Conservation (phyloP, 768 basidiomycete genomes). For the Udeniomyces megalosporus region DNA sequence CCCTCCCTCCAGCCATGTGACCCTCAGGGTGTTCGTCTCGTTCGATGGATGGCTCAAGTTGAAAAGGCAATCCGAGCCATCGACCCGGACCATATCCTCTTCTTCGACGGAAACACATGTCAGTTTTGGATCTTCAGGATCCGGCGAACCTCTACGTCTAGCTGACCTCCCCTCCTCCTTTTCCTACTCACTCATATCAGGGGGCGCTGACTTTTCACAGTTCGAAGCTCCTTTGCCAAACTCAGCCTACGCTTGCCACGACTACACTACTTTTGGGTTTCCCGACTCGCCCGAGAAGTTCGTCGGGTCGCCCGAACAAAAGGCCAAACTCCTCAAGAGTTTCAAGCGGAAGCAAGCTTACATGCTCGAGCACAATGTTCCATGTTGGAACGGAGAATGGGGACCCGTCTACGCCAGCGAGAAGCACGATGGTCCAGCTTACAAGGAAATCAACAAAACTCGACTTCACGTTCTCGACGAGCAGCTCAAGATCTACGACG, state of each 20-base stretch:
- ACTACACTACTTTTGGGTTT: conserved; percentile 2
- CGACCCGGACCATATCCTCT: conserved; percentile 56
- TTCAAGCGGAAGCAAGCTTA: conserved; percentile 61
- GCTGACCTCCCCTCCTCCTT: not conserved
- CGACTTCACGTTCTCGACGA: conserved; percentile 54
- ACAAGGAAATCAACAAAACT: conserved; percentile 48
- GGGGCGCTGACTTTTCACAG: conserved; percentile 32
- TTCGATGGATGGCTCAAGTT: conserved; percentile 51
- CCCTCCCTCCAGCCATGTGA: conserved; percentile 40
- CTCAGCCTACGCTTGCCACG: conserved; percentile 32
- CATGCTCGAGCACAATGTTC: conserved; percentile 41
- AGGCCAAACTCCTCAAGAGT: conserved; percentile 37
- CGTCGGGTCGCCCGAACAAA: conserved; percentile 35
- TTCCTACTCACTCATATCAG: not conserved
- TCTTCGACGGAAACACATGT: conserved; percentile 45
- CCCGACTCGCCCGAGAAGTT: conserved; percentile 17
- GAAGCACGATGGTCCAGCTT: conserved; percentile 38
- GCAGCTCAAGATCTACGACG: conserved; percentile 55
- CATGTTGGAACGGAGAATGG: conserved; percentile 21
- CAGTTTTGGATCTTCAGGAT: not conserved
- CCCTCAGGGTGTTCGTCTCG: conserved; percentile 44
- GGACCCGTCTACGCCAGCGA: conserved; percentile 56
- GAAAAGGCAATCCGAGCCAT: conserved; percentile 53
- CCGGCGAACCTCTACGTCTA: not conserved
- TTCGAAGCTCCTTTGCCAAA: conserved; percentile 49